phyloP scores from a whole-genome alignment of 805 yeast genomes.

The Wickerhamomyces rabaulensis region DNA sequence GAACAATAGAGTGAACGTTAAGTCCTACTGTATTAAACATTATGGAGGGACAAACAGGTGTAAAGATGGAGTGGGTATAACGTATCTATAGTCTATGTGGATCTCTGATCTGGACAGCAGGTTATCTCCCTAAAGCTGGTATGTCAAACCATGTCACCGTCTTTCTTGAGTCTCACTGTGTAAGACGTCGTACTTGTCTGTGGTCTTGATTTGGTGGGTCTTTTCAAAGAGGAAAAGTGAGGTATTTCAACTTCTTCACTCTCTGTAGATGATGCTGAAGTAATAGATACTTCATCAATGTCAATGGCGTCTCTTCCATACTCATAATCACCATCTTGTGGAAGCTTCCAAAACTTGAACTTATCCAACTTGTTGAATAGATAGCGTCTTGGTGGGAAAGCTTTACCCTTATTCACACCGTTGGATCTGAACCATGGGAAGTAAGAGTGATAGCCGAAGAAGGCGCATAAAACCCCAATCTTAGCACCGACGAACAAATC shows the following conservation, averaged over 20 bases:
- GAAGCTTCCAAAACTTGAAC: conserved; percentile 29
- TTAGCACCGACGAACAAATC: conserved; percentile 37
- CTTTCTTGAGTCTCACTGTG: background rate
- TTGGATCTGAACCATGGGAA: conserved; percentile 31
- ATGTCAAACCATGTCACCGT: background rate
- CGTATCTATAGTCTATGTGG: too few relatives aligned
- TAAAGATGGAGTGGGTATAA: too few relatives aligned
- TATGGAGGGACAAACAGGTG: too few relatives aligned
- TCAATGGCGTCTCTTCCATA: conserved; percentile 10
- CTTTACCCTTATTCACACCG: conserved; percentile 30
- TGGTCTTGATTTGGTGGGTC: background rate
- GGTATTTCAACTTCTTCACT: background rate
- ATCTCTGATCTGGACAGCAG: too few relatives aligned
- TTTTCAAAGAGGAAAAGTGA: background rate
- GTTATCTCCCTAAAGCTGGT: background rate
- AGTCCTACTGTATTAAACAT: too few relatives aligned
- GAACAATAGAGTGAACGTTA: background rate
- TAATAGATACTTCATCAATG: background rate
- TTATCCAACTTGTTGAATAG: conserved; percentile 24
- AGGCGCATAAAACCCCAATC: conserved; percentile 31
- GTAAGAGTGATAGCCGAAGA: conserved; percentile 34
- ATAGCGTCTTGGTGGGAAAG: conserved; percentile 39
- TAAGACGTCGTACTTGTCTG: background rate
- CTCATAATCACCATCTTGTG: conserved; percentile 23
- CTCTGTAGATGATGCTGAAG: background rate